A percentile compares a stretch with the other conserved stretches of the same genome.
phyloP scores from a whole-genome alignment of 1,284 basidiomycete species.

The Thecaphora thlaspeos region DNA sequence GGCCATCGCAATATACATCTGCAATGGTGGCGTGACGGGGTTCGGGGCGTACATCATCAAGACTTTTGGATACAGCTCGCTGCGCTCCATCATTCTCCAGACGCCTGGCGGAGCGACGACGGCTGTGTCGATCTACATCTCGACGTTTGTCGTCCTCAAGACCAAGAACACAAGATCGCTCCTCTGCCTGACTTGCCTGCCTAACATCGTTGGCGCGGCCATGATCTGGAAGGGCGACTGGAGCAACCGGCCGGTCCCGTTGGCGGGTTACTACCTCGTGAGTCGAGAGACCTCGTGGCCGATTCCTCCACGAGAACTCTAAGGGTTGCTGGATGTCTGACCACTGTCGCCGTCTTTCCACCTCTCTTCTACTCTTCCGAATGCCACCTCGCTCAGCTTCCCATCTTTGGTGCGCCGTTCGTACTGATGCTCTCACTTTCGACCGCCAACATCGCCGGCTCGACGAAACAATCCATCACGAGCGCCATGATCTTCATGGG shows the following conservation, averaged over 20 bases:
- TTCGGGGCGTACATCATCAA: constrained; percentile 62
- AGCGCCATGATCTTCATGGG: constrained; percentile 60
- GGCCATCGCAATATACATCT: constrained; percentile 58
- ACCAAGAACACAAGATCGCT: constrained; percentile 59
- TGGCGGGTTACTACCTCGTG: constrained; percentile 62
- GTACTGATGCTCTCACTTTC: constrained; percentile 61
- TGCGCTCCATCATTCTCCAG: constrained; percentile 61
- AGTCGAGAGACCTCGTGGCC: no score
- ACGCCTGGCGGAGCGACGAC: constrained; percentile 60
- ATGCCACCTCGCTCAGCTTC: no score
- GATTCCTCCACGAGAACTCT: no score
- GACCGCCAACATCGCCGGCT: constrained; percentile 60
- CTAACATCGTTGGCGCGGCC: constrained; percentile 61
- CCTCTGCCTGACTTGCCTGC: constrained; percentile 60
- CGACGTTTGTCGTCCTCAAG: constrained; percentile 58
- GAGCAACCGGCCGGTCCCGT: constrained; percentile 59
- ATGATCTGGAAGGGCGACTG: constrained; percentile 61
- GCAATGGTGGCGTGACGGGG: constrained; percentile 60
- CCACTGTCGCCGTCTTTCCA: no score
- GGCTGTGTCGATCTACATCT: constrained; percentile 60
- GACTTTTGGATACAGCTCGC: constrained; percentile 60
- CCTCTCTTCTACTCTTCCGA: no score
- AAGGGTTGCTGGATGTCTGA: no score
- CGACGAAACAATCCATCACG: constrained; percentile 61
- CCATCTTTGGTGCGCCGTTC: constrained; percentile 62